Evolutionary conservation across 345 rosid genomes (phyloP), one percentile per base, ranked within the genome.

Genomic region (Hypericum perforatum): DNA sequence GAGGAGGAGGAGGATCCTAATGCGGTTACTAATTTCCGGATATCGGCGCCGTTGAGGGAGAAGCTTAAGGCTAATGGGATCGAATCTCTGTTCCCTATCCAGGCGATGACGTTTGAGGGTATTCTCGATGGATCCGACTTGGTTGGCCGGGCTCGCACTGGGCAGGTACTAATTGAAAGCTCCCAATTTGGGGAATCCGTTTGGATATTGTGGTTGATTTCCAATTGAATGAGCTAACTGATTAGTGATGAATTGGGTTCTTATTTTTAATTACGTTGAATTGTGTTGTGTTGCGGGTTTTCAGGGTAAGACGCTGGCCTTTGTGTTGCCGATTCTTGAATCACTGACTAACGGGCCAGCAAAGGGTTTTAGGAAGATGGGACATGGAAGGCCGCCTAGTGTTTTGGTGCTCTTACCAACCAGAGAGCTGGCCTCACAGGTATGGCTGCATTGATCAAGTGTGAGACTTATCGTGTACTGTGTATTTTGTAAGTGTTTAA

Each of bases 121-220:
- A 58, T 92, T 67, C 76, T 82, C 7, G 80, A 77, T 45, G 97
- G 97, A 8, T 74, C 68, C 59, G 99, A 92, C 63, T 75, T 92
- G 75, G 95, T 92, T 40, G 97, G 99, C 7, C 72, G 97, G 0
- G 97, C 99, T 7, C 90, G 99, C 8, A 92, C 99, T 43, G 97
- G 97, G 53, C 97, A 89, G 91, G 97, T 89, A 70, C 39, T 14
- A 13, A 36, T 11, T 43, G 14, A 36, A 13, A 1, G 47, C 22
- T 56, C 14, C 0, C 6, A 44, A 47, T 15, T 9, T 1, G 11
- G 38, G 7, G 5, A 12, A 8, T 58, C 8, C 45, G 9, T 14
- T 36, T n/a, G 7, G 13, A 41, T 36, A 38, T 38, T 43, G 6
- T 37, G 39, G 41, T 9, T 1, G 7, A 37, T 39, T 22, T 8